Conservation (phyloP, 148 eudicot genomes). For the Fagopyrum tataricum region DNA sequence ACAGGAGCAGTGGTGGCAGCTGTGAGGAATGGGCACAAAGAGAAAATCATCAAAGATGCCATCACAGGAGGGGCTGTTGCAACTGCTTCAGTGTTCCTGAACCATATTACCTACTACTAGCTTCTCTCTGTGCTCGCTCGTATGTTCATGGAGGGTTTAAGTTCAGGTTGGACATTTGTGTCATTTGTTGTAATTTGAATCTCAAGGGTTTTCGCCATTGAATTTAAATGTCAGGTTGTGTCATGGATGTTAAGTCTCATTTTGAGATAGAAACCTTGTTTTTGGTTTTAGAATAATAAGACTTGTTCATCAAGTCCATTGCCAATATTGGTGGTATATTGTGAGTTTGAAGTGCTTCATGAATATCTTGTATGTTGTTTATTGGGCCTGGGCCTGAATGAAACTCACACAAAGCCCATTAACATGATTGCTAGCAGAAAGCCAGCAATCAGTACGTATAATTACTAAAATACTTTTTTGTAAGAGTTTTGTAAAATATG, state of each 20-base stretch:
- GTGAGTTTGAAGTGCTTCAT: neutral
- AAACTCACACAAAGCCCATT: neutral
- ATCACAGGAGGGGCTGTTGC: conserved; percentile 85
- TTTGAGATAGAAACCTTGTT: neutral
- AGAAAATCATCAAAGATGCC: conserved; percentile 61
- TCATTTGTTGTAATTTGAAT: neutral
- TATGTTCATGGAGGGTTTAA: neutral
- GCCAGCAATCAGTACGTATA: neutral
- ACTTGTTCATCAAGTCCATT: conserved; percentile 1
- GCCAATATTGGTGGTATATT: neutral
- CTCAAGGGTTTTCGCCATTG: neutral
- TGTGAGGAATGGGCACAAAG: conserved; percentile 33
- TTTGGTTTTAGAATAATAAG: neutral
- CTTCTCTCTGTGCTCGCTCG: neutral
- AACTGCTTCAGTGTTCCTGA: conserved; percentile 75
- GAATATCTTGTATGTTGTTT: neutral
- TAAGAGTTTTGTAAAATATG: too few relatives aligned
- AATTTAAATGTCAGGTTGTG: conserved; percentile 2
- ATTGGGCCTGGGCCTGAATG: neutral
- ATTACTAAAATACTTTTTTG: neutral
- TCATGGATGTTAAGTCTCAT: neutral
- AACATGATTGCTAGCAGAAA: neutral
- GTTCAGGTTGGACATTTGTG: neutral
- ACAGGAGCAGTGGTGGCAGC: conserved; percentile 77
- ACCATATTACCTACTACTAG: conserved; percentile 29